Conservation (phyloP, 257 asterid genomes). For the Solanum tarapatanum region DNA sequence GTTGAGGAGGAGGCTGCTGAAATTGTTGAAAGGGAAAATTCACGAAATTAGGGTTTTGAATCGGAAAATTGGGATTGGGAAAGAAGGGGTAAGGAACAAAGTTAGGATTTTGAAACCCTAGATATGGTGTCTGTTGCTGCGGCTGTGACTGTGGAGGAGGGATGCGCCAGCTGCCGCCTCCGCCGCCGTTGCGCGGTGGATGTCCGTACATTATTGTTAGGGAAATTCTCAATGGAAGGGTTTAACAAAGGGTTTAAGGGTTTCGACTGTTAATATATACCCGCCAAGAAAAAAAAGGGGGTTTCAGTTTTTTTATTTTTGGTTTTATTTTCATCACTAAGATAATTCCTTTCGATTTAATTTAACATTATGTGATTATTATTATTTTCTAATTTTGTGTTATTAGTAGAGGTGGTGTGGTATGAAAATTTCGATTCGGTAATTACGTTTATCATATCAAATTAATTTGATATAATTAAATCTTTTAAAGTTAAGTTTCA, state of each 20-base stretch:
- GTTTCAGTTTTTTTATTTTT: not conserved
- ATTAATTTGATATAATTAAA: not conserved
- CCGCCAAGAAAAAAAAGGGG: not conserved
- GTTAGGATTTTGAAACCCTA: slow-evolving; percentile 17
- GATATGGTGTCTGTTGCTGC: slow-evolving; percentile 6
- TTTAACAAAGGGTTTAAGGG: not conserved
- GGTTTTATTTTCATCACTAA: not conserved
- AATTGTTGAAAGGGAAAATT: not conserved
- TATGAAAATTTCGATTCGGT: not conserved
- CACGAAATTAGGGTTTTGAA: not conserved
- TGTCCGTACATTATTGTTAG: slow-evolving; percentile 10
- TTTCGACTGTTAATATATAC: not conserved
- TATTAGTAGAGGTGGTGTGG: not conserved
- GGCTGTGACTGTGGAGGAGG: slow-evolving; percentile 16
- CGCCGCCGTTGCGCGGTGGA: slow-evolving; percentile 12
- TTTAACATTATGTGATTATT: not conserved
- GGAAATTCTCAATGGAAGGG: not conserved
- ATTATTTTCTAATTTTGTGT: not conserved
- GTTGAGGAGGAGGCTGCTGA: not conserved
- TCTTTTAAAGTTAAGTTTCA: not conserved
- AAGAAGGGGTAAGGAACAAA: not conserved
- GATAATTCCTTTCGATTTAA: not conserved
- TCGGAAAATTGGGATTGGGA: not conserved
- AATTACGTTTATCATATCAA: not conserved
- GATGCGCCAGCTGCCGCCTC: not conserved